These are phyloP conservation scores for Metschnikowia continentalis DNA, from an alignment of 805 yeast species.

Conservation along the genomic window DNA sequence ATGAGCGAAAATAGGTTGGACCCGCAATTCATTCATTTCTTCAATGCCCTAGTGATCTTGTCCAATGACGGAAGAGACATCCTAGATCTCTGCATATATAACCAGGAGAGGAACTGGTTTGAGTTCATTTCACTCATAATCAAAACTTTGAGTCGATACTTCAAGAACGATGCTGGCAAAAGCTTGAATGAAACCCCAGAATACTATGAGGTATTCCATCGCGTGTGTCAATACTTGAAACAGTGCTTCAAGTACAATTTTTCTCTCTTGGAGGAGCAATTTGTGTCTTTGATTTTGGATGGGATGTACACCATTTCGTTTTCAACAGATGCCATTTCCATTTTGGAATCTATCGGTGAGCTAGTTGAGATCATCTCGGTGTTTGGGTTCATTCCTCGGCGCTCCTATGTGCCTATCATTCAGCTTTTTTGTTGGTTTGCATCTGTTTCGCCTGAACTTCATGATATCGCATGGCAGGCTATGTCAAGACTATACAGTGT, in stretches of 20 bases:
- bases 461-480: conserved; percentile 34
- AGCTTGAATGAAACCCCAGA: conserved; percentile 7
- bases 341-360: conserved; percentile 36
- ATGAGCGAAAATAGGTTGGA: conserved; percentile 33
- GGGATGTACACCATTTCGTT: conserved; percentile 35
- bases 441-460: conserved; percentile 29
- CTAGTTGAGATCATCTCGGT: conserved; percentile 42
- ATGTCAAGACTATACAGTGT: conserved; percentile 35
- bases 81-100: conserved; percentile 47
- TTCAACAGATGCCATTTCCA: conserved; percentile 33
- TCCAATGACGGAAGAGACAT: conserved; percentile 53
- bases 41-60: conserved; percentile 43
- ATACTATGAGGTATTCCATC: conserved; percentile 13
- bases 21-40: conserved; percentile 48
- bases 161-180: conserved; percentile 8
- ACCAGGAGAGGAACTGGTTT: conserved; percentile 25
- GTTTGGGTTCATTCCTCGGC: conserved; percentile 45
- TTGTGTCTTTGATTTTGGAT: conserved; percentile 28
- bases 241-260: conserved; percentile 48
- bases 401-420: conserved; percentile 33
- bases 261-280: conserved; percentile 38
- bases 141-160: conserved; percentile 12
- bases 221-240: conserved; percentile 31
- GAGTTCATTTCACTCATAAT: conserved; percentile 12
- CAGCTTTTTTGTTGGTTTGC: conserved; percentile 44